Conservation (phyloP, 179 eudicot genomes). For the Camellia oleifera region DNA sequence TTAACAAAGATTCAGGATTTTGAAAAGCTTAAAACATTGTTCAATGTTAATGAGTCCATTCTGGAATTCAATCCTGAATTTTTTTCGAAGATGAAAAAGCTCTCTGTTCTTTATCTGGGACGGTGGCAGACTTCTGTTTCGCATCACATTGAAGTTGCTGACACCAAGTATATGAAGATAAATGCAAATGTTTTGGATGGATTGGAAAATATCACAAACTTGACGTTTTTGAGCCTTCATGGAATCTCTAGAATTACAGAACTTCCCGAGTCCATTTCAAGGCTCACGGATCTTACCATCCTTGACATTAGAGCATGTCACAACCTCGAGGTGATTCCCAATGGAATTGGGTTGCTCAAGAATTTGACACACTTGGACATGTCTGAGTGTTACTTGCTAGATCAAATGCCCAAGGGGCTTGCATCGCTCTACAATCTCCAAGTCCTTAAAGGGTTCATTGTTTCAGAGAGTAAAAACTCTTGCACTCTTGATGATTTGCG, state of each 20-base stretch:
- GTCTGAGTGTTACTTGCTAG: background rate
- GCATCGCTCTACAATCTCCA: constrained; percentile 19
- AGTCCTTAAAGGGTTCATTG: constrained; percentile 43
- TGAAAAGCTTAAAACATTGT: no score
- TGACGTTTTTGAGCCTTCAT: constrained; percentile 38
- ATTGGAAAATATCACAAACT: constrained; percentile 11
- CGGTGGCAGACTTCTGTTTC: constrained; percentile 24
- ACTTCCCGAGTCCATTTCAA: constrained; percentile 20
- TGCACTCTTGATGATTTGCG: constrained; percentile 24
- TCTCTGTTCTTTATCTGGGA: constrained; percentile 28
- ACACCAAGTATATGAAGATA: constrained; percentile 1
- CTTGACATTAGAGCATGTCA: no score
- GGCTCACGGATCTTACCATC: constrained; percentile 21
- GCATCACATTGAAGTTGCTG: constrained; percentile 33
- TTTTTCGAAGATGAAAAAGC: constrained; percentile 25
- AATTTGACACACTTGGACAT: background rate
- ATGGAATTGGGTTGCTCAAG: constrained; percentile 20
- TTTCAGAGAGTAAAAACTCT: background rate
- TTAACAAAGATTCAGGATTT: background rate
- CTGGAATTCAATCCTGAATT: constrained; percentile 25
- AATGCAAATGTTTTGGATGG: constrained; percentile 13
- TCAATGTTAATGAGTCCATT: constrained; percentile 23
- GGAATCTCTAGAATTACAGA: constrained; percentile 28
- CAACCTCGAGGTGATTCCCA: no score
- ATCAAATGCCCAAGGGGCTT: constrained; percentile 16